Evolutionary conservation across 441 rosid species (phyloP).

Genomic region (Kokia cookei): DNA sequence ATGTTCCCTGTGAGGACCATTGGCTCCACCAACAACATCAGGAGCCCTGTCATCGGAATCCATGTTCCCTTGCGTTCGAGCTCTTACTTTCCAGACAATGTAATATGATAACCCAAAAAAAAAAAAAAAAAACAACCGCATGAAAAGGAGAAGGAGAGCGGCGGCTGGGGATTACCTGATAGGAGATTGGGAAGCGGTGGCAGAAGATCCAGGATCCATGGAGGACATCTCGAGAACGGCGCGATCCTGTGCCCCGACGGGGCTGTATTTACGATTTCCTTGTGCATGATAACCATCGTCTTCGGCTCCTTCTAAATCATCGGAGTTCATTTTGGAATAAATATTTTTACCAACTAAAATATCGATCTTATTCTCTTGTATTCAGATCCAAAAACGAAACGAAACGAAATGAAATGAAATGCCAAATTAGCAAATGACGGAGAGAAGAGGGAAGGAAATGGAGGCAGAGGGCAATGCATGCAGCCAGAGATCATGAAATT

Average conservation of each 20-base stretch:
- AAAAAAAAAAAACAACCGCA: not conserved
- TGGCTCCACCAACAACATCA: slow-evolving; percentile 20
- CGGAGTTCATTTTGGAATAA: slow-evolving; percentile 48
- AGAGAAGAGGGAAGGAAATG: not conserved
- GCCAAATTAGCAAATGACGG: not conserved
- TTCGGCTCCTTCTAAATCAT: slow-evolving; percentile 60
- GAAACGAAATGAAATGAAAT: not conserved
- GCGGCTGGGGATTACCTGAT: slow-evolving; percentile 26
- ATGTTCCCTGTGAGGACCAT: slow-evolving; percentile 59
- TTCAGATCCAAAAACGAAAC: slow-evolving; percentile 5
- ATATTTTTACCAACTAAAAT: not conserved
- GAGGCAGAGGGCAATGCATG: not conserved
- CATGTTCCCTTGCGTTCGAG: slow-evolving; percentile 31
- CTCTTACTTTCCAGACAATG: slow-evolving; percentile 49
- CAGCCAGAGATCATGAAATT: not conserved
- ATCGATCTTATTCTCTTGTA: not conserved
- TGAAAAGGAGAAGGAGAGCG: not conserved
- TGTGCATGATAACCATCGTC: slow-evolving; percentile 51
- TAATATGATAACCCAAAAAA: not conserved
- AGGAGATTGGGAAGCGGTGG: slow-evolving; percentile 28
- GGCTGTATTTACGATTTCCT: slow-evolving; percentile 67
- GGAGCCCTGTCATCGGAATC: slow-evolving; percentile 26
- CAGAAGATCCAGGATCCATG: slow-evolving; percentile 67
- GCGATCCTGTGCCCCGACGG: slow-evolving; percentile 87
- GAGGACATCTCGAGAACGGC: slow-evolving; percentile 94